Evolutionary conservation across 176 grass and related monocot genomes (phyloP).

Genomic region (Tillandsia fasciculata): DNA sequence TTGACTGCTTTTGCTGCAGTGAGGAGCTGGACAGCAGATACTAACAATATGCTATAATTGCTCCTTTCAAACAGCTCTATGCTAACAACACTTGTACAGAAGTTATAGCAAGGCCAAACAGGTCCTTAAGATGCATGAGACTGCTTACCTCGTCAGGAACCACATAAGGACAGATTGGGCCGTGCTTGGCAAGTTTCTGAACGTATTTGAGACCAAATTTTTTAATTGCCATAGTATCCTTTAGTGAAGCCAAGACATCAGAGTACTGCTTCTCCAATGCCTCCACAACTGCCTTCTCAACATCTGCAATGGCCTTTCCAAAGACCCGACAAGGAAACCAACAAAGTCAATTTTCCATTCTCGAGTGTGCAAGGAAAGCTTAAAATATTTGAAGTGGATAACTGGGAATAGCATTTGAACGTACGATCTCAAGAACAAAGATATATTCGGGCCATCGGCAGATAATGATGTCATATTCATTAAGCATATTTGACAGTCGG

Average conservation of each 20-base stretch:
- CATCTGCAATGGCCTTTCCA: conserved; percentile 93
- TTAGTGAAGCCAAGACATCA: conserved; percentile 79
- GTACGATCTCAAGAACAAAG: conserved; percentile 91
- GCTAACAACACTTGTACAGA: too few relatives aligned
- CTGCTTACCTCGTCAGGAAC: conserved; percentile 74
- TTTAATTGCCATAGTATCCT: conserved; percentile 78
- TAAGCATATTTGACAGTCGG: conserved; percentile 63
- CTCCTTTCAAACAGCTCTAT: too few relatives aligned
- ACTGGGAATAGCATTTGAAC: conserved; percentile 22
- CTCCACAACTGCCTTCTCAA: conserved; percentile 84
- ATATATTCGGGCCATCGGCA: conserved; percentile 97
- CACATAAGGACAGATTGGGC: conserved; percentile 55
- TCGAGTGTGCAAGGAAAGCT: background rate
- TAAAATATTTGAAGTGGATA: background rate
- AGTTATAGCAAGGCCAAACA: too few relatives aligned
- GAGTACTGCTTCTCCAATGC: conserved; percentile 80
- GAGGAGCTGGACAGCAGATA: too few relatives aligned
- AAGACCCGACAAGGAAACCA: conserved; percentile 26
- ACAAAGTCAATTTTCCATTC: conserved; percentile 12
- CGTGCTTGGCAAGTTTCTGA: conserved; percentile 86
- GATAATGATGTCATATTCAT: conserved; percentile 92
- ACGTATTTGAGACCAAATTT: conserved; percentile 96
- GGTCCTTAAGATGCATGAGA: conserved; percentile 2
- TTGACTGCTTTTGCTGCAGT: too few relatives aligned
- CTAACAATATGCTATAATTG: too few relatives aligned